Evolutionary conservation across 352 stramenopile species (phyloP), one percentile per base, ranked within the genome.

Genomic region (Pythium sp.): DNA sequence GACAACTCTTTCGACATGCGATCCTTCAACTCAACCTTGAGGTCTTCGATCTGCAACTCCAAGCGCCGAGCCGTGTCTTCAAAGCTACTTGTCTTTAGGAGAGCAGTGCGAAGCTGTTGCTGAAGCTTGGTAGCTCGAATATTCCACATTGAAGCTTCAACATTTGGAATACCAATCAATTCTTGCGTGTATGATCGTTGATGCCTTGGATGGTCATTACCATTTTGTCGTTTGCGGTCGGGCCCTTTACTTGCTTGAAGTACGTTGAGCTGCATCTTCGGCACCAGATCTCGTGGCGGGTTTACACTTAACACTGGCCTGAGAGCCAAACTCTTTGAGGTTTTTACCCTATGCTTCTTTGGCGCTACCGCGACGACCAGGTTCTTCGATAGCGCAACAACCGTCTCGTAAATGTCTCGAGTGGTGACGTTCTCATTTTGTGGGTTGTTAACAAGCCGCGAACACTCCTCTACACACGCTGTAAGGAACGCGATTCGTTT

Each of bases 51-150:
- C 12, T 85, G 61, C 38, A 77, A 3, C 64, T 89, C 77, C 18
- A 90, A 61, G 20, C 76, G 66, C 3, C 68, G 59, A 6, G 79
- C 68, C 18, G 73, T 78, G 41, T 86, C 79, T 64, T 87, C 75
- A 34, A 90, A 86, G 2, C 70, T 79, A 14, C 84, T 76, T 54
- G 80, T 86, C 51, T 78, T 77, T 20, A 79, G 54, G 11, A 65
- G 76, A 3, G 69, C 65, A 12, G 70, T 75, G 18, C 70, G 69
- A 18, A 90, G 58, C 7, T 76, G 75, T 34, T 75, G 57, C 58
- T 87, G 72, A 28, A 90, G 58, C 24, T 74, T 82, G 9, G 72
- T 68, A 0, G 58, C 65, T 0, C 78, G 74, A 4, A 80, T 30
- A 9, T 68, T 73, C 74, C 79, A 82, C 34, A 63, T 24, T 38